Conservation (phyloP, 306 rosid genomes). For the Urtica urens region DNA sequence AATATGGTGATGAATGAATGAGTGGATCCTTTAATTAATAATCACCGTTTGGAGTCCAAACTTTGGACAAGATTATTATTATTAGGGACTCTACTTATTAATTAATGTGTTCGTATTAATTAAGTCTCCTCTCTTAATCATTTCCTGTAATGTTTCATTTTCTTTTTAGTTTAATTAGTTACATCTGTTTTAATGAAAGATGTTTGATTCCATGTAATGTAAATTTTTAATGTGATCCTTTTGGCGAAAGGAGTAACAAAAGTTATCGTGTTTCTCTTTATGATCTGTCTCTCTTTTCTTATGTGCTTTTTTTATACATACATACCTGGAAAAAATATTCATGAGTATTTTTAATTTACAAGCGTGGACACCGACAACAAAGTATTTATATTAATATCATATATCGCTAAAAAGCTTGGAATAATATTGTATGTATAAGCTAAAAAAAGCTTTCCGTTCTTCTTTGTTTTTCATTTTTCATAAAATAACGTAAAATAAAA, state of each 20-base stretch:
- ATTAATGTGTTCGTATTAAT: too few species aligned
- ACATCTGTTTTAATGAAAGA: conserved; percentile 9
- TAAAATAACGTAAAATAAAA: not conserved
- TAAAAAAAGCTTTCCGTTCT: not conserved
- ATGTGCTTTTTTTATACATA: not conserved
- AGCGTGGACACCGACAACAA: conserved; percentile 30
- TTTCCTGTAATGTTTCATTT: conserved; percentile 16
- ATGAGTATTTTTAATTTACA: conserved; percentile 3
- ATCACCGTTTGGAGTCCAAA: too few species aligned
- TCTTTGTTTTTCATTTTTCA: not conserved
- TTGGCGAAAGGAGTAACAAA: not conserved
- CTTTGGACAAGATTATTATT: too few species aligned
- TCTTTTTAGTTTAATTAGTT: conserved; percentile 9
- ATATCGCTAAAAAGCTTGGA: not conserved
- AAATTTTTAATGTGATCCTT: conserved; percentile 4
- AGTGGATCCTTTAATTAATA: not conserved
- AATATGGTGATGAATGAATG: not conserved
- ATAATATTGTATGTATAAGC: not conserved
- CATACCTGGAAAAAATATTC: not conserved
- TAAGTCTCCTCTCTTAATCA: conserved; percentile 19
- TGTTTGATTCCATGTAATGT: conserved; percentile 13
- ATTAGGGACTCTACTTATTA: too few species aligned
- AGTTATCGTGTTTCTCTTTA: not conserved
- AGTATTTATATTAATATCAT: conserved; percentile 8
- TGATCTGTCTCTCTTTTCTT: conserved; percentile 2